Percentiles rank a stretch among this genome's conserved stretches.
phyloP scores from a whole-genome alignment of 2,329 filamentous ascomycete genomes.

The Parafenestella ontariensis region DNA sequence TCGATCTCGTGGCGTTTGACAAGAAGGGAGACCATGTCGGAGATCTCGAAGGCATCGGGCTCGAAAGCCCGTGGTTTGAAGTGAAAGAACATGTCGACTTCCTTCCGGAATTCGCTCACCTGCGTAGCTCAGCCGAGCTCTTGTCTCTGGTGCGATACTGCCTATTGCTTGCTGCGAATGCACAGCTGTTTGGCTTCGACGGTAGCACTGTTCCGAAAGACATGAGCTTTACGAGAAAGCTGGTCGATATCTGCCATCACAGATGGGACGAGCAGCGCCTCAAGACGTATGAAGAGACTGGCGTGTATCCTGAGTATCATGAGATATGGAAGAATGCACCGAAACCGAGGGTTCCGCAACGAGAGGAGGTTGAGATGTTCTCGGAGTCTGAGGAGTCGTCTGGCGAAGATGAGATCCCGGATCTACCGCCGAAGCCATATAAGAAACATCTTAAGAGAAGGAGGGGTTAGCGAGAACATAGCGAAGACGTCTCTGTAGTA shows the following conservation, averaged over 20 bases:
- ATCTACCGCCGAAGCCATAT: neutral
- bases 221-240: neutral
- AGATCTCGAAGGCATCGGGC: neutral
- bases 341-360: neutral
- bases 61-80: neutral
- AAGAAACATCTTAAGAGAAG: neutral
- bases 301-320: neutral
- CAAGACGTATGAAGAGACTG: neutral
- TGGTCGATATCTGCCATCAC: slow-evolving; percentile 1
- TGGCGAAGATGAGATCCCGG: neutral
- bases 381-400: neutral
- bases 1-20: neutral
- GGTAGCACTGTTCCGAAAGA: neutral
- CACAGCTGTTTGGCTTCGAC: neutral
- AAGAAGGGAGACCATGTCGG: neutral
- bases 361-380: neutral
- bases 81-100: neutral
- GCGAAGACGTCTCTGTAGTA: no score
- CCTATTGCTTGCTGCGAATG: neutral
- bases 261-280: neutral
- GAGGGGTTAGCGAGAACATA: no score
- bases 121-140: neutral
- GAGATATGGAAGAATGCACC: neutral
- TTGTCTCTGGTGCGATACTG: neutral
- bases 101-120: neutral